Base-by-base conservation (phyloP, 306 rosid genomes). In the Dryas alaskensis region DNA sequence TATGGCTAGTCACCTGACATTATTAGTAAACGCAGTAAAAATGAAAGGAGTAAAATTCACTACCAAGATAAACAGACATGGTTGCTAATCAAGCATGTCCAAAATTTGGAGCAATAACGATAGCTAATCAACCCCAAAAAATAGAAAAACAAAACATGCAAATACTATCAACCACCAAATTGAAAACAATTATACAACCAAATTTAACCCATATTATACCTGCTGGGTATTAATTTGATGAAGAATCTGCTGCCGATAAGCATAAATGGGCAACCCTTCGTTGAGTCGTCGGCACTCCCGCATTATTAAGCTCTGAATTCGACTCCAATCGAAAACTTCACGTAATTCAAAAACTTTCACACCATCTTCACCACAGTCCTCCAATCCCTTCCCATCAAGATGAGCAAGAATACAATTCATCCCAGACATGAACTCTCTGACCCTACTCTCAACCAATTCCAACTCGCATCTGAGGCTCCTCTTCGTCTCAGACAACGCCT, bases 221-320 rank as follows among this genome's bases (percentile, higher is more conserved):
- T 94, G 96, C 37, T 89, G 96, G 74, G 9, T 12, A 76, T 71
- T 79, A 67, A 94, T 85, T 55, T 79, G 76, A 60, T 49, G 71
- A 67, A 94, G 86, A 78, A 94, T 88, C 4, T 89, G 88, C 74
- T 55, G 84, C 81, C 99, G 71, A 75, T 78, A 87, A 64, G 96
- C 96, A 72, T 92, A 94, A 60, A 94, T 86, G 4, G 99, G 99
- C 81, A 94, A 82, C 0, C 97, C 97, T 27, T 86, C 92, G 11
- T 88, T 76, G 16, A 94, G 90, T 19, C 99, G 78, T 0, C 88
- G 86, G 65, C 92, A 78, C 75, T 94, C 99, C 82, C 97, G 81
- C 61, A 54, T 60, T 44, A 92, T 83, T 60, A 92, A 17, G 45
- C 76, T 58, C 54, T 86, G 87, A 67, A 94, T 52, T 57, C 55